Base-by-base conservation (phyloP, 2,329 filamentous ascomycete species). In the Xylaria sp. region DNA sequence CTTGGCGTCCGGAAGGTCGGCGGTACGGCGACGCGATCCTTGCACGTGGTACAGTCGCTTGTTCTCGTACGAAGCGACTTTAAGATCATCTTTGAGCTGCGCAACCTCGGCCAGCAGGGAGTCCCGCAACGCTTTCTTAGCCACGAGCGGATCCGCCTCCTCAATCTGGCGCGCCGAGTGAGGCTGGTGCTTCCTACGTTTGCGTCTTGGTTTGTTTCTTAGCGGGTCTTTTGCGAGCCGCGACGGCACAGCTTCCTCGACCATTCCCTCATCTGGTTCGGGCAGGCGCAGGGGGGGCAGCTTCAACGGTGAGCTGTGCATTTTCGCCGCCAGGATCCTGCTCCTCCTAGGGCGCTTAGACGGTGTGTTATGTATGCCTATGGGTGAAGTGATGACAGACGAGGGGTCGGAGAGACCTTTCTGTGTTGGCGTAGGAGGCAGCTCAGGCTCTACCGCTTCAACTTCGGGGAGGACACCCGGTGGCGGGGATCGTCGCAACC, bases 321-420 rank as follows among this genome's bases (percentile, higher is more conserved):
- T 75, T 55, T 65, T 77, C 54, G 75, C 74, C 1, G 75, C 73
- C 46, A 78, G 71, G 1, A 71, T 72, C 55, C 73, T 78, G 60
- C 75, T 79, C 67, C 81, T 78, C 67, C 79, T 79, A 2, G 78
- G 76, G 31, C 77, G 76, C 60, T 80, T 83, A 21, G 83, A 84
- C 0, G 86, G 85, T 13, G 84, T 86, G 52, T 82, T 81, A 61
- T 88, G 86, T 27, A 89, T 88, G 1, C 86, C 87, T 19, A 77
- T 72, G 0, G 85, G 84, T 7, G 84, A 84, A 3, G 83, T 83
- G 43, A 80, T 83, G 27, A 85, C 78, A 1, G 84, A 77, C 0
- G 70, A 61, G 10, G 82, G 80, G 60, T 88, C 85, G 1, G 77
- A 75, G 11, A 81, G 74, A 3, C 79, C 80, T 37, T 76, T 77